A percentile compares a stretch with the other conserved stretches of the same genome.
These are phyloP conservation scores for Fraxinus floribunda DNA, from an alignment of 305 asterid genomes.

Conservation along the genomic window DNA sequence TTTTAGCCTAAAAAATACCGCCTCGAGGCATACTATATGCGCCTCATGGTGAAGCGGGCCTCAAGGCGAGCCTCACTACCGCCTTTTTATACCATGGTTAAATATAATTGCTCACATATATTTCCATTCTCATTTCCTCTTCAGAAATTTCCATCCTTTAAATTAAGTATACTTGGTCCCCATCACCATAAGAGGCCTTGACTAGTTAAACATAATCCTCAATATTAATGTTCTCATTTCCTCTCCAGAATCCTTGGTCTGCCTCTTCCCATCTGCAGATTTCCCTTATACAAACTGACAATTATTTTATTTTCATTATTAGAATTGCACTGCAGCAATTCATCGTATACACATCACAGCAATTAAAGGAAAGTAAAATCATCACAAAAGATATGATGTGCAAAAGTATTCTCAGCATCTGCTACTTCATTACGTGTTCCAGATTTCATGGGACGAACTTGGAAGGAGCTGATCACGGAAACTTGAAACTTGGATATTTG, in stretches of 20 bases:
- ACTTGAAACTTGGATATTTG: background rate
- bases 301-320: background rate
- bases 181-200: background rate
- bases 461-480: background rate
- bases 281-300: background rate
- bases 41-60: no score
- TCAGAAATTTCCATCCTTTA: background rate
- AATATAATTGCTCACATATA: background rate
- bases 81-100: background rate
- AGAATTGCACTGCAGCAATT: background rate
- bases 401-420: background rate
- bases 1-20: no score
- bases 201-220: background rate
- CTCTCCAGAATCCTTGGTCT: background rate
- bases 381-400: background rate
- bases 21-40: no score
- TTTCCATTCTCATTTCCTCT: background rate
- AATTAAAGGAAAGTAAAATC: background rate
- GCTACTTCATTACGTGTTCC: background rate
- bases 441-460: background rate
- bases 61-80: no score
- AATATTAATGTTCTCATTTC: background rate
- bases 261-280: background rate
- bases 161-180: background rate
- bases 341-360: background rate